These are phyloP conservation scores for Fusarium siculi DNA, from an alignment of 2,329 filamentous ascomycete genomes.

Conservation along the genomic window DNA sequence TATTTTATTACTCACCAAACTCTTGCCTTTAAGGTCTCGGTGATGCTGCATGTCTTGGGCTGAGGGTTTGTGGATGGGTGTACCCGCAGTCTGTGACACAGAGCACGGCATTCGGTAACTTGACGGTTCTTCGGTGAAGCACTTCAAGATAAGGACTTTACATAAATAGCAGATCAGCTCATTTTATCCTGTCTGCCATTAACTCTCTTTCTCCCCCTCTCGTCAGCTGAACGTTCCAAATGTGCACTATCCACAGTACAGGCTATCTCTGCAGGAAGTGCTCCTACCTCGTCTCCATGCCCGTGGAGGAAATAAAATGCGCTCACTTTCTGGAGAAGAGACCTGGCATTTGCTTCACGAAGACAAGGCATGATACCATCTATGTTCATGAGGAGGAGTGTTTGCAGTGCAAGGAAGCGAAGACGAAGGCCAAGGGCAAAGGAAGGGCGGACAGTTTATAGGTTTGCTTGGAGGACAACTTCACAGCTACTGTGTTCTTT, in stretches of 20 bases:
- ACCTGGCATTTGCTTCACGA: background rate
- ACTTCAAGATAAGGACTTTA: background rate
- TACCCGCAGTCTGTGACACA: background rate
- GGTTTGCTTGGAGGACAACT: background rate
- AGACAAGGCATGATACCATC: background rate
- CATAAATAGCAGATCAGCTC: too few relatives aligned
- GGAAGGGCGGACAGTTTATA: background rate
- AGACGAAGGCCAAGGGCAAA: rapidly evolving
- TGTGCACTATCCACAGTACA: conserved; percentile 10
- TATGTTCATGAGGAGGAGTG: conserved; percentile 24
- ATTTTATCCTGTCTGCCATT: background rate
- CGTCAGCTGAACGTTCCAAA: background rate
- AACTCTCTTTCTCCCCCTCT: rapidly evolving
- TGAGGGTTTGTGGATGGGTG: background rate
- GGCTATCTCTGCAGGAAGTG: conserved; percentile 20
- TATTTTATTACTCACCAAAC: rapidly evolving
- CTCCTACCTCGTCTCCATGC: conserved; percentile 15
- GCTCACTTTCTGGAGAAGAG: background rate
- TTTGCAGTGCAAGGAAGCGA: background rate
- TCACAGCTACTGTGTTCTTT: background rate
- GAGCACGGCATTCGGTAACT: background rate
- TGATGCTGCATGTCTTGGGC: background rate
- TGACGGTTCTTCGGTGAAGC: background rate
- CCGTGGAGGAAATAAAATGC: conserved; percentile 3
- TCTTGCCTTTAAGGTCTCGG: background rate